A percentile compares a stretch with the other conserved stretches of the same genome.
These are phyloP conservation scores for Zalaria sp. DNA, from an alignment of 2,329 filamentous ascomycete species.

Conservation along the genomic window DNA sequence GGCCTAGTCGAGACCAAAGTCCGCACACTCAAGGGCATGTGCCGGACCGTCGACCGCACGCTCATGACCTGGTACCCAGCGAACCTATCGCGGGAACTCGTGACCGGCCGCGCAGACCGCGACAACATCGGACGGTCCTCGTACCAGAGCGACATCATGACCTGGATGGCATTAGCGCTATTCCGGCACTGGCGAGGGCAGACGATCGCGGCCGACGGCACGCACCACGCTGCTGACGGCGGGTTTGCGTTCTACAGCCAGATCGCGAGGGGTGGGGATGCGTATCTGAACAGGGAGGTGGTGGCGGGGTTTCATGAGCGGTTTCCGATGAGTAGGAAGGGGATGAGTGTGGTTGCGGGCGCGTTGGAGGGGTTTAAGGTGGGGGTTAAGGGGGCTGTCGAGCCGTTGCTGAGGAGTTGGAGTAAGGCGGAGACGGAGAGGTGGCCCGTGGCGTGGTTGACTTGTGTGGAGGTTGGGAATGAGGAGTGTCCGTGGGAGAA, in stretches of 20 bases:
- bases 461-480: constrained; percentile 27
- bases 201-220: constrained; percentile 23
- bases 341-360: constrained; percentile 25
- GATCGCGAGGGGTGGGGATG: constrained; percentile 24
- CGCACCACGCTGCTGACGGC: constrained; percentile 25
- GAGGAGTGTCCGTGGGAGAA: constrained; percentile 2
- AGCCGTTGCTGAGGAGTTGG: constrained; percentile 22
- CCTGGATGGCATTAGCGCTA: constrained; percentile 34
- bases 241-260: constrained; percentile 31
- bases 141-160: constrained; percentile 34
- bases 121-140: constrained; percentile 24
- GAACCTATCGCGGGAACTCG: constrained; percentile 12
- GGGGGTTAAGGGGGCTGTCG: constrained; percentile 26
- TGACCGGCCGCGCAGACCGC: constrained; percentile 13
- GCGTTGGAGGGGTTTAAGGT: constrained; percentile 28
- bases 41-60: constrained; percentile 12
- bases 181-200: constrained; percentile 35
- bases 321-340: constrained; percentile 30
- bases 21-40: constrained; percentile 14
- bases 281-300: constrained; percentile 27
- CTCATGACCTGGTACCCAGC: constrained; percentile 22
- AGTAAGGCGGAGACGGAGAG: constrained; percentile 24
- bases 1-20: constrained; percentile 8
- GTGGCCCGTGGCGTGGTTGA: constrained; percentile 27
- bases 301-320: constrained; percentile 24